Percentiles rank a stretch among this genome's conserved stretches.
Evolutionary conservation across 306 rosid species (phyloP).

Genomic region (Albizia julibrissin): DNA sequence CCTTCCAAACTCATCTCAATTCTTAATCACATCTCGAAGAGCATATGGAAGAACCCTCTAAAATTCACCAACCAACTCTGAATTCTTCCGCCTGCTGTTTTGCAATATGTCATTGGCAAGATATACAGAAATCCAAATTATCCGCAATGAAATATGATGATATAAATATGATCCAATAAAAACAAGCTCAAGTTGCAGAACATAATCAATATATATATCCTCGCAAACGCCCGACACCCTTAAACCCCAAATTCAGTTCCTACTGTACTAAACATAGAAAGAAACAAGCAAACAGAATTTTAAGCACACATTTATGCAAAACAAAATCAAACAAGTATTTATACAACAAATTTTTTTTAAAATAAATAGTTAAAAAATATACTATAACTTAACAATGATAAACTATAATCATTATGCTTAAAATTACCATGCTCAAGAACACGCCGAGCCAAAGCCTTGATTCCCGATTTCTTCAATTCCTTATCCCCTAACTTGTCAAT

Average conservation of each 20-base stretch:
- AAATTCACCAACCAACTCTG: no score
- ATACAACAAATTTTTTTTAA: conserved; percentile 21
- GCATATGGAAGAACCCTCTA: no score
- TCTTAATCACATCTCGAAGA: no score
- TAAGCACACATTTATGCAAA: conserved; percentile 35
- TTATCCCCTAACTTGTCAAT: no score
- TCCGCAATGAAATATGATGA: conserved; percentile 36
- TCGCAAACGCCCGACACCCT: conserved; percentile 20
- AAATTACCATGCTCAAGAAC: no score
- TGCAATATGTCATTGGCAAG: no score
- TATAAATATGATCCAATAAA: conserved; percentile 70
- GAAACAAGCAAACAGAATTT: conserved; percentile 1
- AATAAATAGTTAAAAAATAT: background rate
- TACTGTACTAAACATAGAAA: conserved; percentile 42
- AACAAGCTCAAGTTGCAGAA: conserved; percentile 36
- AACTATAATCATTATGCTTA: no score
- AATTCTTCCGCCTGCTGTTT: no score
- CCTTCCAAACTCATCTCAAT: no score
- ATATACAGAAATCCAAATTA: conserved; percentile 47
- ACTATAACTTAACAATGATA: no score
- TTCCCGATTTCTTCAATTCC: no score
- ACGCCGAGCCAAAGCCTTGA: no score
- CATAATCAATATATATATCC: conserved; percentile 32
- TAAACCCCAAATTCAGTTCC: conserved; percentile 49
- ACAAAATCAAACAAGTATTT: conserved; percentile 26